A percentile compares a stretch with the other conserved stretches of the same genome.
These are phyloP conservation scores for Fomitopsis schrenkii DNA, from an alignment of 1,284 basidiomycete species.

Conservation along the genomic window DNA sequence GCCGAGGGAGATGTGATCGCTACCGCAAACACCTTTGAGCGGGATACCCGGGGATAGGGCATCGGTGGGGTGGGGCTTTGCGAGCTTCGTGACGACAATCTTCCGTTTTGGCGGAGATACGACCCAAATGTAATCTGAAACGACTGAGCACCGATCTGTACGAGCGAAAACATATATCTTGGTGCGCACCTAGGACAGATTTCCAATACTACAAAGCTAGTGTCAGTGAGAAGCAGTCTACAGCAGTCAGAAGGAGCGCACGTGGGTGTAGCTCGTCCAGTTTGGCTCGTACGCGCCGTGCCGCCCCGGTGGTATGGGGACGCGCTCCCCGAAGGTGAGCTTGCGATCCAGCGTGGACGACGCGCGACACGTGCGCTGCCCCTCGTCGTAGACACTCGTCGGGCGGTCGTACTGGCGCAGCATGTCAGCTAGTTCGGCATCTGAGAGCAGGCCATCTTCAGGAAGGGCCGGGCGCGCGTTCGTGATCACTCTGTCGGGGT, in stretches of 20 bases:
- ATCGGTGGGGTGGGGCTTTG: slow-evolving; percentile 60
- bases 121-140: slow-evolving; percentile 83
- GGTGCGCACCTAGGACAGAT: slow-evolving; percentile 64
- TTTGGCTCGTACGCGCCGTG: slow-evolving; percentile 67
- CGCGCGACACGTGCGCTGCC: slow-evolving; percentile 20
- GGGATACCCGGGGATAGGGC: slow-evolving; percentile 77
- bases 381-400: slow-evolving; percentile 59
- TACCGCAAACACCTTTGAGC: slow-evolving; percentile 74
- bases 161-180: not conserved
- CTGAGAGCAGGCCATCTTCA: slow-evolving; percentile 71
- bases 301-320: slow-evolving; percentile 34
- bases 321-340: slow-evolving; percentile 47
- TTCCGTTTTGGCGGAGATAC: slow-evolving; percentile 38
- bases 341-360: slow-evolving; percentile 21
- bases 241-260: slow-evolving; percentile 11
- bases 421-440: slow-evolving; percentile 56
- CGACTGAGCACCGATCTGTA: not conserved
- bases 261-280: slow-evolving; percentile 72
- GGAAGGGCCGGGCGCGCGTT: slow-evolving; percentile 63
- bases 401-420: slow-evolving; percentile 35
- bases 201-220: slow-evolving; percentile 61
- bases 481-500: slow-evolving; percentile 73
- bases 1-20: slow-evolving; percentile 83
- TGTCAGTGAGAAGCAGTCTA: not conserved
- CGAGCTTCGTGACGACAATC: slow-evolving; percentile 55